Evolutionary conservation across 306 rosid genomes (phyloP), one percentile per base, ranked within the genome.

Genomic region (Fragaria vesca): DNA sequence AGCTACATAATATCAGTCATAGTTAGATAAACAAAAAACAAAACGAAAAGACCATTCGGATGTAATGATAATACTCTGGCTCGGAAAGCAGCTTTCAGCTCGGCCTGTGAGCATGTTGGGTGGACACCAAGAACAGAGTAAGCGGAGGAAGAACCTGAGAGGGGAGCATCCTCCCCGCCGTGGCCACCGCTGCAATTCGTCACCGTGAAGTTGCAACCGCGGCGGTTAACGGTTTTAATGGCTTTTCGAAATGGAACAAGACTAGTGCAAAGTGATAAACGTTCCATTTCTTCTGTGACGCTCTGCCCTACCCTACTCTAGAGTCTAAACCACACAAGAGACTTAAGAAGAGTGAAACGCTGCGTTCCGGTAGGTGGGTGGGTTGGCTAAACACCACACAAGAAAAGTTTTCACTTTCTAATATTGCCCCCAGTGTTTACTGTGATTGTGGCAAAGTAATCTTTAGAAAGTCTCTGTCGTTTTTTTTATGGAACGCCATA

Each of bases 11-110:
- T 65, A 24, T 7, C 45, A 15, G 32, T 65, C 21, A 65, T 65
- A 5, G 6, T 6, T 6, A 16, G 36, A 61, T 4, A 54, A 60
- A 26, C 16, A 34, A 57, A 21, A 55, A 66, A 7, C 74, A 20
- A 18, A 15, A 36, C 18, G 20, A 74, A 20, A 18, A 15, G 30
- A 12, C 16, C n/a, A 21, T 12, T 0, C 26, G 2, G 48, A 13
- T 24, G 62, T 24, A 58, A 26, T 0, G 18, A 18, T 6, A 12
- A 57, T 80, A 90, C 97, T 85, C 91, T 92, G 79, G 91, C 83
- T 80, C 98, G 92, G 79, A 94, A 94, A 79, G 98, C 97, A 21
- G 93, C 87, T 85, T 94, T 94, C 26, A 94, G 88, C 24, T 92
- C 88, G 21, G 81, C 66, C 71, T 84, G 24, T 1, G 97, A 89